Conservation (phyloP, 2,329 filamentous ascomycete species). For the Exophiala dermatitidis region DNA sequence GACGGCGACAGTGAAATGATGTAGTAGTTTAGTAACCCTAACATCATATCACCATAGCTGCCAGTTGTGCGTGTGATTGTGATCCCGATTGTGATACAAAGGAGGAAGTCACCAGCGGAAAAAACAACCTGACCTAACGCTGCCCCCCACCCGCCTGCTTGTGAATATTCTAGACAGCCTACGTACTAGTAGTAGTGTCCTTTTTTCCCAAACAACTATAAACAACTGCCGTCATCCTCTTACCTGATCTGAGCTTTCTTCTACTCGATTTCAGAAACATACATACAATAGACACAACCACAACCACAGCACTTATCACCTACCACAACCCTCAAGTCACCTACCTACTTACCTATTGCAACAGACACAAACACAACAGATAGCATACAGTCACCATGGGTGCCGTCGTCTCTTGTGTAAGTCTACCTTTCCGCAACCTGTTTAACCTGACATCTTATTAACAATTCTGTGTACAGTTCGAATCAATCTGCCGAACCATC, state of each 20-base stretch:
- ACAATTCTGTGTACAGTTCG: conserved; percentile 42
- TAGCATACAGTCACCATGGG: conserved; percentile 56
- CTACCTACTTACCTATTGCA: background rate
- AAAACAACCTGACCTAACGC: background rate
- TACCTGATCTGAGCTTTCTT: too few species aligned
- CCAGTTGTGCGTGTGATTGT: background rate
- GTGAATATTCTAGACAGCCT: conserved; percentile 13
- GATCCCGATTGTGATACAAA: conserved; percentile 1
- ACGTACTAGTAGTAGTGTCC: background rate
- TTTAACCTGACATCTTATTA: too few species aligned
- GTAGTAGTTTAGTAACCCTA: background rate
- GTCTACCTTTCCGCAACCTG: conserved; percentile 34
- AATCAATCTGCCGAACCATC: conserved; percentile 55
- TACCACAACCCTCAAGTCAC: background rate
- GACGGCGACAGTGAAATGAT: conserved; percentile 1
- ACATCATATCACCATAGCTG: too few species aligned
- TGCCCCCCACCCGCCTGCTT: background rate
- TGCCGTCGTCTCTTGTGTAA: conserved; percentile 75
- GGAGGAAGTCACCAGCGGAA: conserved; percentile 2
- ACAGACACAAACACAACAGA: background rate
- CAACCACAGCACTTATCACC: background rate
- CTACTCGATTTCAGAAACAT: too few species aligned
- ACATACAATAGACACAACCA: background rate
- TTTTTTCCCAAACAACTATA: background rate
- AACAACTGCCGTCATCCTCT: background rate